Evolutionary conservation across 805 yeast genomes (phyloP).

Genomic region (Gaillardinia entomophila): DNA sequence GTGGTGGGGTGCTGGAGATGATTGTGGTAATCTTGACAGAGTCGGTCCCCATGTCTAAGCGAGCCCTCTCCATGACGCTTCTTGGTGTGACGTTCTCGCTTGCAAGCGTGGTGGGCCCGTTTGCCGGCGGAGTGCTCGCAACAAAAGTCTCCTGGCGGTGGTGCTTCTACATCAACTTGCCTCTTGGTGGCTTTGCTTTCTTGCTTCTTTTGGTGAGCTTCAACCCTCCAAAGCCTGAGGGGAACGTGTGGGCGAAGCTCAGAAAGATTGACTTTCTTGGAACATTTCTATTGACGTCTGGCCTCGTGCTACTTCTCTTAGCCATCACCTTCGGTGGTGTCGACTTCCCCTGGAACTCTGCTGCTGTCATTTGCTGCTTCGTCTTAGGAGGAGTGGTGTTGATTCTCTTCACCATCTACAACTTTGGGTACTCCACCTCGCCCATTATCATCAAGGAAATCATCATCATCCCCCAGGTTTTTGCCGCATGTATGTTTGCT

Average conservation of each 20-base stretch:
- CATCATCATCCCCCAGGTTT: constrained; percentile 27
- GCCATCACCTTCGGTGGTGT: constrained; percentile 54
- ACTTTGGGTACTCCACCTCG: constrained; percentile 34
- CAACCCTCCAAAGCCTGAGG: constrained; percentile 43
- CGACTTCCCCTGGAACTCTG: constrained; percentile 48
- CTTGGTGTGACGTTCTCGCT: constrained; percentile 41
- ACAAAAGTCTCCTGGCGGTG: constrained; percentile 64
- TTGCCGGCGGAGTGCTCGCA: constrained; percentile 63
- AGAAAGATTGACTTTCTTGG: constrained; percentile 46
- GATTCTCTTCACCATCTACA: constrained; percentile 32
- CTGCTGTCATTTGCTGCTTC: constrained; percentile 46
- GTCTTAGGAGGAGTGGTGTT: constrained; percentile 39
- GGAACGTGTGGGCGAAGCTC: constrained; percentile 32
- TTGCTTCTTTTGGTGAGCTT: constrained; percentile 33
- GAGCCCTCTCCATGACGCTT: constrained; percentile 33
- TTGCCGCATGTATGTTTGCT: constrained; percentile 32
- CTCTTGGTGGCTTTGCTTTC: constrained; percentile 52
- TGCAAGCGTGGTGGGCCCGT: constrained; percentile 55
- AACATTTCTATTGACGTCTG: constrained; percentile 34
- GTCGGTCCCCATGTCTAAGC: constrained; percentile 26
- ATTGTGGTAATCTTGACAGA: constrained; percentile 55
- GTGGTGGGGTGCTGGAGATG: constrained; percentile 59
- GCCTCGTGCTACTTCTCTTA: constrained; percentile 39
- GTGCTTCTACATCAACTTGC: constrained; percentile 69
- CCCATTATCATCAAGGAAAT: constrained; percentile 44